A percentile compares a stretch with the other conserved stretches of the same genome.
These are phyloP conservation scores for Dalbergia cultrata DNA, from an alignment of 306 rosid genomes.

Conservation along the genomic window DNA sequence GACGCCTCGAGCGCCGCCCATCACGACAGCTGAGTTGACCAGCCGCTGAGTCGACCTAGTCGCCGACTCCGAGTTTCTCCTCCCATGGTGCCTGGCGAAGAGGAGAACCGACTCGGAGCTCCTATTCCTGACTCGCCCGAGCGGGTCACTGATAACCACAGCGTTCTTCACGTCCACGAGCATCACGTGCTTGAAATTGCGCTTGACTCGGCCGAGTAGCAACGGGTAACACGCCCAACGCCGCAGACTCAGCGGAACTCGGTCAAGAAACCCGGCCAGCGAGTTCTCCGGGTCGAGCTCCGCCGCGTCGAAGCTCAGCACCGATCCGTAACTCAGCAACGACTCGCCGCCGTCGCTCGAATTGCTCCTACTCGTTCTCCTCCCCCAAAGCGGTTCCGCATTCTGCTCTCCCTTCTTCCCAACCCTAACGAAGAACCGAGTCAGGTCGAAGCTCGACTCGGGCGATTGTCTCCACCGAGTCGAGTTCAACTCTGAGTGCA, in stretches of 20 bases:
- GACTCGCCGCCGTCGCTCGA: neutral
- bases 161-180: constrained; percentile 63
- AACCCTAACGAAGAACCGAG: constrained; percentile 50
- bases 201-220: constrained; percentile 84
- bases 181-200: constrained; percentile 74
- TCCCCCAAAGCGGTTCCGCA: constrained; percentile 81
- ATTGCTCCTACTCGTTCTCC: constrained; percentile 29
- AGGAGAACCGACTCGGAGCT: constrained; percentile 67
- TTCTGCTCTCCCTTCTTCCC: neutral
- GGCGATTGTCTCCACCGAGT: constrained; percentile 47
- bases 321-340: constrained; percentile 73
- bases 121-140: constrained; percentile 60
- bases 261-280: constrained; percentile 77
- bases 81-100: constrained; percentile 55
- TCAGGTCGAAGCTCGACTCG: constrained; percentile 53
- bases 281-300: constrained; percentile 96
- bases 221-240: constrained; percentile 95
- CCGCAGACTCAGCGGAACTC: constrained; percentile 66
- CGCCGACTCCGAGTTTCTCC: constrained; percentile 49
- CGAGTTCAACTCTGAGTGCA: constrained; percentile 43
- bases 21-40: constrained; percentile 60
- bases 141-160: constrained; percentile 65
- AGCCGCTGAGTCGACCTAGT: constrained; percentile 34
- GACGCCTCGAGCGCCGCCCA: constrained; percentile 87
- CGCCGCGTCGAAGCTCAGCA: constrained; percentile 73